Percentiles rank a stretch among this genome's conserved stretches.
These are phyloP conservation scores for Rhodotorula babjevae DNA, from an alignment of 768 basidiomycete genomes.

Conservation along the genomic window DNA sequence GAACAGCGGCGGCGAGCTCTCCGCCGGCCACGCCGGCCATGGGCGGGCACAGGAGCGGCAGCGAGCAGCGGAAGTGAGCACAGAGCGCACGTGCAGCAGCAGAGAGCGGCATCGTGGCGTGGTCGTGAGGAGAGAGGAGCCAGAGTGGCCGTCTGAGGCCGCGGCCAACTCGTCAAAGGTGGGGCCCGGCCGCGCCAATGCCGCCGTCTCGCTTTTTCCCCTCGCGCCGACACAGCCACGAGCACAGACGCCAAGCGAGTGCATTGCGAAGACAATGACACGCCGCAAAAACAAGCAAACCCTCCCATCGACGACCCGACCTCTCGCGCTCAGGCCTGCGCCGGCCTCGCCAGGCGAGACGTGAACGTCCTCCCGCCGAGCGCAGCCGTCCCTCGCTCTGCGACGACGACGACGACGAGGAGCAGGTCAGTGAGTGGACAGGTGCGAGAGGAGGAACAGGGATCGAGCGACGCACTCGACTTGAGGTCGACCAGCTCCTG, in stretches of 20 bases:
- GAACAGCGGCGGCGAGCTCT: constrained; percentile 59
- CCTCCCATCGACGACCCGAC: too few species aligned
- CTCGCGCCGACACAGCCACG: too few species aligned
- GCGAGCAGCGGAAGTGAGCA: neutral
- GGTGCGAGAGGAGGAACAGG: too few species aligned
- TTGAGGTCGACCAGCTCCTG: neutral
- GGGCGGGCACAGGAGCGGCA: constrained; percentile 61
- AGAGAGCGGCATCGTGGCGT: neutral
- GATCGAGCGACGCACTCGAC: neutral
- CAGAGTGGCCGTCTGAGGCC: neutral
- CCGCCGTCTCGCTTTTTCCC: too few species aligned
- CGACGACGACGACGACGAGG: too few species aligned
- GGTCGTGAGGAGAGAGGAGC: neutral
- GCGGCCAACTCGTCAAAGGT: neutral
- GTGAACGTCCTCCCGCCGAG: neutral
- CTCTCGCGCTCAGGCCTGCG: too few species aligned
- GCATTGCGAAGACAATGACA: too few species aligned
- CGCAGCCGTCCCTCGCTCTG: neutral
- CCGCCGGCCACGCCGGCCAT: constrained; percentile 71
- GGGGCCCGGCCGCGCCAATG: too few species aligned
- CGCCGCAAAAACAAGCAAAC: neutral
- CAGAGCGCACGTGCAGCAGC: neutral
- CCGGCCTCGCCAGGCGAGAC: neutral
- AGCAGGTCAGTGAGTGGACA: neutral
- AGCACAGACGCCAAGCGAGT: too few species aligned